Evolutionary conservation across 352 stramenopile species (phyloP), one percentile per base, ranked within the genome.

Genomic region (Thalassiosira sp.): DNA sequence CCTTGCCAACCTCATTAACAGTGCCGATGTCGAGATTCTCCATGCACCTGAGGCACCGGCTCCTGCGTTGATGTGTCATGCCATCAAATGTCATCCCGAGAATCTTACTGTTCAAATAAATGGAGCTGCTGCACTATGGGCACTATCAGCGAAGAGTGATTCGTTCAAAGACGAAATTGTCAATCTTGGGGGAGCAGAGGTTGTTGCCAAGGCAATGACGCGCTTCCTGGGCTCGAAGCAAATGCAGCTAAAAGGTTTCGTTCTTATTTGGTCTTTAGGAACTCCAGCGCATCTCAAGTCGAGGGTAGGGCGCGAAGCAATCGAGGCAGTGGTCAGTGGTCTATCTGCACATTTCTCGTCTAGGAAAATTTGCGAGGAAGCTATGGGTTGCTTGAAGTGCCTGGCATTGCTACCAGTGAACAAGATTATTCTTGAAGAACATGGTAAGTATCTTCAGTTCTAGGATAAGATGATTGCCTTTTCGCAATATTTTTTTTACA

Each of bases 51-150:
- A 15, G 40, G 27, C 20, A 5, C 22, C 31, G 13, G 15, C 25
- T 6, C 20, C 22, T 27, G 20, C 53, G 22, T n/a, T 64, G 40
- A n/a, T n/a, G n/a, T n/a, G n/a, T n/a, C 24, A 16, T 52, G 56
- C 27, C 3, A 51, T 64, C 18, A 22, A 40, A 37, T 3, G 18
- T 13, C 11, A 64, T 53, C 8, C 20, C 35, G 42, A n/a, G 25
- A 40, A 64, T 64, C n/a, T 64, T 2, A 53, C 15, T 35, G n/a
- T 64, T 37, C 56, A 64, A 27, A 64, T 53, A 10, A 24, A 33
- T 53, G 56, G 35, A 42, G 31, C 24, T 15, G 27, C 18, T 8
- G 22, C 40, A 2, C 40, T 64, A 13, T 64, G 33, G 33, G 24
- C 35, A 16, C 25, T 64, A 22, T 35, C 7, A 18, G 24, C 56